Evolutionary conservation across 805 yeast genomes (phyloP).

Genomic region (Lachancea fermentati): DNA sequence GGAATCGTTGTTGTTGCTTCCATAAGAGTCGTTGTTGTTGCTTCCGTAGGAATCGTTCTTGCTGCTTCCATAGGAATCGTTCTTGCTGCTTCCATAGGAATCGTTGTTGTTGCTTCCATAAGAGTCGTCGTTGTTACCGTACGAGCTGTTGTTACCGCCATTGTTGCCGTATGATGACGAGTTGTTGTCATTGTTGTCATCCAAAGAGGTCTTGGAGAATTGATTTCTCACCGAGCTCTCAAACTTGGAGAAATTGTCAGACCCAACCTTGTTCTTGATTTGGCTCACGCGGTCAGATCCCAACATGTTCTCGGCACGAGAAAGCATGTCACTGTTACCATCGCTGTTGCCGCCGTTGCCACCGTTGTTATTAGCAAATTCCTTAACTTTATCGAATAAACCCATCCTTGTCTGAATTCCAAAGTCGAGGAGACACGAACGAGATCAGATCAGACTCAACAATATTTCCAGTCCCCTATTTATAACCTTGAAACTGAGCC

Average conservation of each 20-base stretch:
- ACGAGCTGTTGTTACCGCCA: conserved; percentile 8
- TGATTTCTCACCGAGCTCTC: conserved; percentile 27
- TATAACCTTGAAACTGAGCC: not conserved
- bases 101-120: conserved; percentile 27
- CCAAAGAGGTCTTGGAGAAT: conserved; percentile 24
- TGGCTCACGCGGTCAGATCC: conserved; percentile 30
- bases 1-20: conserved; percentile 10
- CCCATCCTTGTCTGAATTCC: conserved; percentile 32
- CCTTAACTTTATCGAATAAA: conserved; percentile 39
- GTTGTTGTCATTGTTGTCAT: conserved; percentile 19
- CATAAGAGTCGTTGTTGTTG: conserved; percentile 16
- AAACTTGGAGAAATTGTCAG: conserved; percentile 27
- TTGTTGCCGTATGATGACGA: conserved; percentile 4
- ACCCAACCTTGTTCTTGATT: conserved; percentile 30
- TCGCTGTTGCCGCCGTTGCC: conserved; percentile 6
- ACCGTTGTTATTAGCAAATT: conserved; percentile 25
- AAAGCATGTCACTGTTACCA: conserved; percentile 19
- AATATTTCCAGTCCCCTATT: not conserved
- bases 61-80: conserved; percentile 9
- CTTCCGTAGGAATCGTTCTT: conserved; percentile 5
- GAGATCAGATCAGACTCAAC: no score
- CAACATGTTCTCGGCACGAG: conserved; percentile 26
- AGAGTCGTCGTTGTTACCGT: conserved; percentile 26
- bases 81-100: conserved; percentile 24
- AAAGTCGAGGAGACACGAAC: no score